Evolutionary conservation across 2,329 filamentous ascomycete species (phyloP), one percentile per base, ranked within the genome.

Genomic region (Fusarium sp.): DNA sequence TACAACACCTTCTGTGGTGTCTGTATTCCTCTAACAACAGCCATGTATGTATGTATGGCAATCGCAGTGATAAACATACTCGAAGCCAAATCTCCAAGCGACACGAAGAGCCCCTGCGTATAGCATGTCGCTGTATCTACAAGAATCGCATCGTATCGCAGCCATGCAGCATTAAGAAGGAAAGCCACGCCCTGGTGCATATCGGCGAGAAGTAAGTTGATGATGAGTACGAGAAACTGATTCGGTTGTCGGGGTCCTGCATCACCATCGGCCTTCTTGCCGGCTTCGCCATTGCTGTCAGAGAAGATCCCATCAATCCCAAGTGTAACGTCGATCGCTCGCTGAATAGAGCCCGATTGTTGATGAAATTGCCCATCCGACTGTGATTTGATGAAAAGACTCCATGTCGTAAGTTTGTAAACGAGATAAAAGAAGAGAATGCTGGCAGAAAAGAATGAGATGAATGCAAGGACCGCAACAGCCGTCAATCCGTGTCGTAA

Each of bases 141-240:
- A 3, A 84, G 73, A 18, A 92, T 84, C 0, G 80, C 82, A 75
- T 90, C 82, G 16, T 81, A 76, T 2, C 79, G 77, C 7, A 91
- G 80, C 86, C 90, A 91, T 37, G 85, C 80, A 6, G 85, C 84
- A 65, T 90, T 91, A 51, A 92, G 81, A 45, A 90, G 73, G 74
- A 92, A 93, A 6, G 89, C 87, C 1, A 87, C 76, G 10, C 88
- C 84, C 73, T 92, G 91, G 73, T 90, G 87, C 58, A 91, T 84
- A 71, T 93, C 91, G 62, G 91, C 90, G 24, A 91, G 79, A 7
- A 93, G 81, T 1, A 93, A 84, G 75, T 92, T 92, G 76, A 91
- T 87, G 61, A 92, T 90, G 7, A 93, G 82, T 0, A 92, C 81
- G 29, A 92, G 83, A 73, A 92, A 91, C 77, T 92, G 91, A 69